Base-by-base conservation (phyloP, 108 stramenopile genomes). In the Cylindrotheca closterium region DNA sequence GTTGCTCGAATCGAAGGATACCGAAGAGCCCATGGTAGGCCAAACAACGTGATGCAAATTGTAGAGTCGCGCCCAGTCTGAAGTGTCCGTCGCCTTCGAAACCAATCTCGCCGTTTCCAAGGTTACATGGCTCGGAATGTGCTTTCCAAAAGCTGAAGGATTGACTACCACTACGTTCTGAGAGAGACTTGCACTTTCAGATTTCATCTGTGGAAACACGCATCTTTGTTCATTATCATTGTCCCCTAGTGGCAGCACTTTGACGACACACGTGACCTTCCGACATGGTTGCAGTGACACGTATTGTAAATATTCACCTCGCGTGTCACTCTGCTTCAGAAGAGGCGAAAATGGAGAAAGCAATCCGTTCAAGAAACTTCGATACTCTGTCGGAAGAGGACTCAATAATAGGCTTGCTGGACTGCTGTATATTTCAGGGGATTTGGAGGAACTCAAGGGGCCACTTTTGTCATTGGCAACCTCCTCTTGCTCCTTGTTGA, bases 61-160 rank as follows among this genome's bases (percentile, higher is more conserved):
- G 34, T 71, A 85, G 17, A 59, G 49, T 33, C 84, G 0, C 3
- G 78, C 77, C 37, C 37, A 10, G 37, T 42, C 10, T 42, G 7
- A 10, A 15, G 10, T 10, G 15, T 77, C 67, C 30, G 80, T 80
- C 46, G 87, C 78, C 61, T 87, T 72, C 10, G 81, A 74, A 23
- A 94, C 86, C 51, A 91, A 48, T 45, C 81, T 62, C 19, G 89
- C 87, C 22, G 85, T 87, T 65, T 94, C 89, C 59, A 87, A 77
- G 4, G 87, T 87, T 25, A 84, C 73, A 28, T 84, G 61, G 2
- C 71, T 68, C 1, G 81, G 76, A 60, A 93, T 79, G 33, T 55
- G 37, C 55, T 73, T 73, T 8, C 80, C 83, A 75, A 93, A 89
- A 19, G 87, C 85, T 31, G 82, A 60, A 0, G 92, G 92, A 66